Conservation (phyloP, 2,329 filamentous ascomycete species). For the Diaporthe sp. region DNA sequence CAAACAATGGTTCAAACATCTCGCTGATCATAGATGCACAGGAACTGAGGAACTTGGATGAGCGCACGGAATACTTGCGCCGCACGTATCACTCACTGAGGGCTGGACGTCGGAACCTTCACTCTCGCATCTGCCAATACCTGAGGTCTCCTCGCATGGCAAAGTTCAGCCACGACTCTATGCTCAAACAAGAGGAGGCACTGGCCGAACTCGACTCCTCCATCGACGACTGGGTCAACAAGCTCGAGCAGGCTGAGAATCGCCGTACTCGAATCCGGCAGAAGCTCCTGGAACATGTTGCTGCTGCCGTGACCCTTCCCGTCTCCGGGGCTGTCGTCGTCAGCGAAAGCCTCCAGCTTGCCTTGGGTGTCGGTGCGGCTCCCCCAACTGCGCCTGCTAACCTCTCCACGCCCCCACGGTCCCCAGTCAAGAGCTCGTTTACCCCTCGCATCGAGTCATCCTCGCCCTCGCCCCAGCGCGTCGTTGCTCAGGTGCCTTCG, state of each 20-base stretch:
- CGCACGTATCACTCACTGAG: conserved; percentile 81
- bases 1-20: too few species aligned
- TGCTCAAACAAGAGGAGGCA: conserved; percentile 84
- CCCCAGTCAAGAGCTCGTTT: conserved; percentile 60
- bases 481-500: conserved; percentile 64
- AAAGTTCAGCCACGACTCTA: conserved; percentile 78
- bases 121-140: conserved; percentile 81
- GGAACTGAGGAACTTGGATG: conserved; percentile 81
- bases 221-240: conserved; percentile 83
- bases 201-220: conserved; percentile 79
- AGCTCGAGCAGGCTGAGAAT: conserved; percentile 85
- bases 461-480: conserved; percentile 61
- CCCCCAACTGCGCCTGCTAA: conserved; percentile 47
- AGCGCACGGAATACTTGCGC: conserved; percentile 81
- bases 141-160: conserved; percentile 76
- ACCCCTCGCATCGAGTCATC: conserved; percentile 45
- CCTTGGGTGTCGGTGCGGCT: conserved; percentile 49
- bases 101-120: conserved; percentile 80
- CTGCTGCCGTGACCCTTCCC: conserved; percentile 71
- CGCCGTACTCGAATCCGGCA: conserved; percentile 79
- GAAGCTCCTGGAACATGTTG: conserved; percentile 84
- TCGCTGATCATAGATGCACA: conserved; percentile 43
- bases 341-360: conserved; percentile 54
- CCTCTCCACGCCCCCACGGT: conserved; percentile 68
- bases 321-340: conserved; percentile 45